Percentiles rank a stretch among this genome's conserved stretches.
phyloP scores from a whole-genome alignment of 345 rosid species.

The Camelina neglecta region DNA sequence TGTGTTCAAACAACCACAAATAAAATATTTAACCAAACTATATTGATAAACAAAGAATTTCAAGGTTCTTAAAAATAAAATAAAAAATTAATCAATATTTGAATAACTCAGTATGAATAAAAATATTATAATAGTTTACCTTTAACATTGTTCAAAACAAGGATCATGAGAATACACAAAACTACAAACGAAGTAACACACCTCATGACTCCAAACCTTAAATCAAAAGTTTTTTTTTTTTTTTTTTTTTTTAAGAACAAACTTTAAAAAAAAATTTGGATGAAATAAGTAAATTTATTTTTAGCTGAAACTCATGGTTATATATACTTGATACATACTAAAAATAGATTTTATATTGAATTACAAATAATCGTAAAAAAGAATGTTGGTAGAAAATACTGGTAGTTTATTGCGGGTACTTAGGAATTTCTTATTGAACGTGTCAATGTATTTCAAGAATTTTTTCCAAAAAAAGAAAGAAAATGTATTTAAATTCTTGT shows the following conservation, averaged over 20 bases:
- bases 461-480: no score
- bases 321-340: background rate
- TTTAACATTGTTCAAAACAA: background rate
- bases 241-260: background rate
- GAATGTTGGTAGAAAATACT: background rate
- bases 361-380: background rate
- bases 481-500: no score
- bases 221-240: background rate
- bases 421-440: no score
- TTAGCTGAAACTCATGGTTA: background rate
- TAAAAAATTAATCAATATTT: no score
- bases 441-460: no score
- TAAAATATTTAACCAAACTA: no score
- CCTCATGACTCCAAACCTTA: background rate
- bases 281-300: background rate
- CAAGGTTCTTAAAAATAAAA: no score
- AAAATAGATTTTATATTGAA: background rate
- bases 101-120: no score
- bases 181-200: background rate
- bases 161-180: conserved; percentile 10
- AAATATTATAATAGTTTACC: background rate
- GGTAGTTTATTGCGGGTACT: background rate
- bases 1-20: no score
- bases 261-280: background rate
- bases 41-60: no score